Base-by-base conservation (phyloP, 129 eudicot genomes). In the Escallonia rubra region DNA sequence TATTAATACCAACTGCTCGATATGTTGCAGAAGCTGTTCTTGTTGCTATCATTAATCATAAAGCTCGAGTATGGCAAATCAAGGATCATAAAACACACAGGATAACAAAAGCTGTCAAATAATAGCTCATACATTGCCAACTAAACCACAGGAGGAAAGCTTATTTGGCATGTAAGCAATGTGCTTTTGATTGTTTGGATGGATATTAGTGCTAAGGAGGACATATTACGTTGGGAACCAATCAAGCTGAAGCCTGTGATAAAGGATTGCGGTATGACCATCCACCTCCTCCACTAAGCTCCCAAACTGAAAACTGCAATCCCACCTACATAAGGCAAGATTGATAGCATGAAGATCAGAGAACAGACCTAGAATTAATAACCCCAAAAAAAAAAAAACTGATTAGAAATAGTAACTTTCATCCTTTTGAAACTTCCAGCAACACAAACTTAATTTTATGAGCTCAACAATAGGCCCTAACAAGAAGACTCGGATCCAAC, bases 281-380 rank as follows among this genome's bases (percentile, higher is more conserved):
- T 94, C 99, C 61, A 94, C 99, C 83, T 94, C 99, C 72, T 94
- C 97, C 56, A 94, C 99, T 78, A 94, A 78, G 72, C 99, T 94
- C 73, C 99, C 99, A 67, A 79, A 82, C 78, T 87, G 99, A 82
- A 94, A 94, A 78, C 88, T 80, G 82, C 89, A 90, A 69, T 94
- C 99, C 99, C 99, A 94, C 84, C 99, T 94, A 79, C 72, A 76
- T 54, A 74, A 66, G 56, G 44, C 63, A 40, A 60, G 66, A 45
- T 10, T 67, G 49, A 69, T 39, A 66, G 63, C 59, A 67, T 51
- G 45, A 49, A 16, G 7, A 16, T 56, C 46, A 47, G 23, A 45
- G 16, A 41, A 34, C 2, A 55, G 39, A 23, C 13, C 43, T 43
- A 10, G 5, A 55, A 68, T 7, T 13, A 23, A 34, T 16, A 7